Conservation (phyloP, 2,329 filamentous ascomycete species). For the Phaeosphaeria sp. region DNA sequence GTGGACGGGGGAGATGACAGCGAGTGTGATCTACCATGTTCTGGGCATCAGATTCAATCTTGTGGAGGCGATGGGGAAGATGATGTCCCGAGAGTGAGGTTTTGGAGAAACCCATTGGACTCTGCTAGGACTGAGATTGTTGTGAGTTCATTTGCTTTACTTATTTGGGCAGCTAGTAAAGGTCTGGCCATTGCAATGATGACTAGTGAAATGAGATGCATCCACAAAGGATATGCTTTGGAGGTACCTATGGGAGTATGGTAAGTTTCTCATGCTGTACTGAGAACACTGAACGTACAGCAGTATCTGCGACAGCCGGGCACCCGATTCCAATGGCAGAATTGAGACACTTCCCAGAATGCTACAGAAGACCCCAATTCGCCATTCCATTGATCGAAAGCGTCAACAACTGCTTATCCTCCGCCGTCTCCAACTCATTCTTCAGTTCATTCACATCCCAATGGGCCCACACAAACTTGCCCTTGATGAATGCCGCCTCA, state of each 20-base stretch:
- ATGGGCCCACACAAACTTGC: slow-evolving; percentile 24
- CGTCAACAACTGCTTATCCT: not conserved
- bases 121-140: not conserved
- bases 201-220: no score
- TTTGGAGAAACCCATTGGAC: not conserved
- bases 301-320: no score
- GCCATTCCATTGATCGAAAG: not conserved
- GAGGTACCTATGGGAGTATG: no score
- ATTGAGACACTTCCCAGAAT: no score
- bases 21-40: not conserved
- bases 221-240: no score
- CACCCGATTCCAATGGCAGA: no score
- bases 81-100: not conserved
- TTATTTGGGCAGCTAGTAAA: not conserved
- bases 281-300: no score
- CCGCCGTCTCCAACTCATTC: slow-evolving; percentile 1
- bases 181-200: no score
- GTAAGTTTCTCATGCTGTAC: no score
- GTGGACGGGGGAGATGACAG: not conserved
- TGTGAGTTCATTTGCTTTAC: not conserved
- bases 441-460: slow-evolving; percentile 42
- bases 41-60: not conserved
- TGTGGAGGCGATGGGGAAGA: not conserved
- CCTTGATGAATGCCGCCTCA: slow-evolving; percentile 24
- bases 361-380: not conserved